Base-by-base conservation (phyloP, 805 yeast species). In the Kuraishia molischiana region DNA sequence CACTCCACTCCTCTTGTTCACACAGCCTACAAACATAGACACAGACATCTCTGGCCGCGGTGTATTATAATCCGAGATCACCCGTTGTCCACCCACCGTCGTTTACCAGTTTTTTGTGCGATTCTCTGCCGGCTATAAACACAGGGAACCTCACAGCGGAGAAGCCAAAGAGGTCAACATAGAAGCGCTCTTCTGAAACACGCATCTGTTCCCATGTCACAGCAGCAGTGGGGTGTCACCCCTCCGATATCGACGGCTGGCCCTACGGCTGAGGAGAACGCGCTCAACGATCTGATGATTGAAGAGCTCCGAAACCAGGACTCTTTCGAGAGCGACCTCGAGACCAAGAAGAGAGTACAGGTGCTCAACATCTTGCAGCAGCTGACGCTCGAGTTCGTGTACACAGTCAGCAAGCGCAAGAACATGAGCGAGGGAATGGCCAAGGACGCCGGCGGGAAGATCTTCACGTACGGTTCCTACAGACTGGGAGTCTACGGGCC, bases 401-500 rank as follows among this genome's bases (percentile, higher is more conserved):
- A 75, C 50, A 72, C 62, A 11, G 97, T 87, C 6, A 81, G 94
- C 3, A 69, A 74, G 45, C 74, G 69, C 43, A 87, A 83, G 52
- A 89, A 90, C 53, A 87, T 92, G 96, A 77, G 87, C 26, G 97
- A 92, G 43, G 96, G 97, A 2, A 87, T 92, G 97, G 95, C 97
- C 0, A 72, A 66, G 39, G 98, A 92, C 58, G 95, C 97, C 0
- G 98, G 98, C 29, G 98, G 98, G 28, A 92, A 92, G 56, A 77
- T 92, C n/a, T 92, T 89, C 56, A 87, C 97, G 0, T 92, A 74
- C 62, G 98, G 98, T 1, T 87, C 97, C 1, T 92, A 89, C 52
- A 69, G 96, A 44, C 62, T 92, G 32, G 98, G 98, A 3, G 98
- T 92, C 11, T 86, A 89, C 61, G 97, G 97, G 0, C 97, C 97